A percentile compares a stretch with the other conserved stretches of the same genome.
phyloP scores from a whole-genome alignment of 305 asterid species.

The Fraxinus dipetala region DNA sequence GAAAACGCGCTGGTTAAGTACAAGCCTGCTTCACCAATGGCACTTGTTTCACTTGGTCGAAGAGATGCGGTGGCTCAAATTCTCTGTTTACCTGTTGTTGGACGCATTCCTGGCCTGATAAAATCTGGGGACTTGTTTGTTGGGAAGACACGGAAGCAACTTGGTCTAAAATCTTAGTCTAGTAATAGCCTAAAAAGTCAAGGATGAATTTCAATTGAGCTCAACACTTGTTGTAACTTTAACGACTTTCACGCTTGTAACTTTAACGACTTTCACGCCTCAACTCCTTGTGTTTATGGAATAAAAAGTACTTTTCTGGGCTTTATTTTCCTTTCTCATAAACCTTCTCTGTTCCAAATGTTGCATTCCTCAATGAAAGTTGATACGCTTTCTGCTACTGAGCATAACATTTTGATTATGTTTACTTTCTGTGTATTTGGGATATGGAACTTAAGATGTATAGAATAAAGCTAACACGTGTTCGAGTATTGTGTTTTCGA shows the following conservation, averaged over 20 bases:
- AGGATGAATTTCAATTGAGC: slow-evolving; percentile 3
- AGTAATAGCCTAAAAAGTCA: slow-evolving; percentile 2
- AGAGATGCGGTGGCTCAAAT: slow-evolving; percentile 52
- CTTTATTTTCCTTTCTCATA: not conserved
- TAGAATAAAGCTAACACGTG: not conserved
- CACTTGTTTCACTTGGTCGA: slow-evolving; percentile 68
- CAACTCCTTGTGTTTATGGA: not conserved
- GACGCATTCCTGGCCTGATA: slow-evolving; percentile 64
- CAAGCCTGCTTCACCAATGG: slow-evolving; percentile 53
- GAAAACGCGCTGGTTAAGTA: slow-evolving; percentile 46
- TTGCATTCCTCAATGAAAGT: not conserved
- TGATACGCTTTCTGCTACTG: not conserved
- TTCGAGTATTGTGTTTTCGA: not conserved
- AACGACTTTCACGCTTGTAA: not conserved
- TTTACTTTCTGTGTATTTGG: not conserved
- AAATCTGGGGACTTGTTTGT: slow-evolving; percentile 76
- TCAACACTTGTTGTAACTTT: not conserved
- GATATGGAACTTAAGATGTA: not conserved
- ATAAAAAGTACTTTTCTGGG: not conserved
- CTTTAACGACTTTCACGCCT: not conserved
- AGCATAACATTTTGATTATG: not conserved
- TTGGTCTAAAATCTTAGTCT: slow-evolving; percentile 41
- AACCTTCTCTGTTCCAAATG: not conserved
- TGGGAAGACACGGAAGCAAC: slow-evolving; percentile 45
- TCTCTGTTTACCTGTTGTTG: slow-evolving; percentile 38